Evolutionary conservation across 495 filamentous ascomycete genomes (phyloP).

Genomic region (Podospora didyma): DNA sequence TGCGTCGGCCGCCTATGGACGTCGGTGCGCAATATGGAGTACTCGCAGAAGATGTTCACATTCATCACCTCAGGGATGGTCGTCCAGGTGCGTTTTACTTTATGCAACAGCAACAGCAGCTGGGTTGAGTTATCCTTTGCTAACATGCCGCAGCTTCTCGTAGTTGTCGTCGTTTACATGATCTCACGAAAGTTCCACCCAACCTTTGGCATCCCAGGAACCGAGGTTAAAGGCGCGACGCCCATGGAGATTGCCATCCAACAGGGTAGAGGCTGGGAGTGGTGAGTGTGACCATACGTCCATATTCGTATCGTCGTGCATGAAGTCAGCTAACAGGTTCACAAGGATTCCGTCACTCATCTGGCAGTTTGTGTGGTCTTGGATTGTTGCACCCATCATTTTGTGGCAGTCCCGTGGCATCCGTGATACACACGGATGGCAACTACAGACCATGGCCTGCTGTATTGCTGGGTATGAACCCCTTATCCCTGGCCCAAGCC

Average conservation of each 20-base stretch:
- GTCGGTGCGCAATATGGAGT: conserved; percentile 32
- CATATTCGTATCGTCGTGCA: too few relatives aligned
- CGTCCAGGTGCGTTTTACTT: conserved; percentile 41
- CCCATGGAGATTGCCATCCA: conserved; percentile 46
- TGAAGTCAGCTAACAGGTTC: background rate
- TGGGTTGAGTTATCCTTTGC: conserved; percentile 2
- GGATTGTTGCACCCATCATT: conserved; percentile 44
- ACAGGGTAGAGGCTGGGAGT: conserved; percentile 56
- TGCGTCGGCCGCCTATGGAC: conserved; percentile 1
- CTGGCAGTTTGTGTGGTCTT: conserved; percentile 64
- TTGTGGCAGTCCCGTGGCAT: conserved; percentile 45
- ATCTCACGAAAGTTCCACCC: conserved; percentile 63
- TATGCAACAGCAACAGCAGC: too few relatives aligned
- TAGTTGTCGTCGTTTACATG: conserved; percentile 58
- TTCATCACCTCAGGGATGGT: conserved; percentile 49
- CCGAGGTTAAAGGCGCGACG: conserved; percentile 36
- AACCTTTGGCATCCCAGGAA: conserved; percentile 37
- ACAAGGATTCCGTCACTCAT: conserved; percentile 56
- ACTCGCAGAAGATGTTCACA: conserved; percentile 41
- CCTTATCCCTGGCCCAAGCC: background rate
- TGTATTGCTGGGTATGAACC: conserved; percentile 47
- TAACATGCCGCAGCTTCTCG: conserved; percentile 43
- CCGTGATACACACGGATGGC: conserved; percentile 64
- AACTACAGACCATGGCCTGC: conserved; percentile 59
- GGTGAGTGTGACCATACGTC: conserved; percentile 28